A percentile compares a stretch with the other conserved stretches of the same genome.
Evolutionary conservation across 1,139 yeast genomes (phyloP).

Genomic region (Hansenula lynferdii): DNA sequence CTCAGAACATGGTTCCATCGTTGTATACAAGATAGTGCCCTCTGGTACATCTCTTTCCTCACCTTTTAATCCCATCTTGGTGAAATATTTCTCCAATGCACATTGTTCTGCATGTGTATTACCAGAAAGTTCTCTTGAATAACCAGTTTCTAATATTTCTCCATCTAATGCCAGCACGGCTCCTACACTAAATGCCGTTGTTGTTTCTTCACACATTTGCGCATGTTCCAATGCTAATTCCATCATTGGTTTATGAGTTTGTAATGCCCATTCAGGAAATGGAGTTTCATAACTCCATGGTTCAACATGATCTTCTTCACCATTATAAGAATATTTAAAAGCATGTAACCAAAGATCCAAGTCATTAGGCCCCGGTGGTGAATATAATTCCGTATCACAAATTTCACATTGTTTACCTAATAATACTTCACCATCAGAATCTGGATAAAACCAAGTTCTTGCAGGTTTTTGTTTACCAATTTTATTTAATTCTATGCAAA

Average conservation of each 20-base stretch:
- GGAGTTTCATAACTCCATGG: constrained; percentile 76
- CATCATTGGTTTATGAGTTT: constrained; percentile 50
- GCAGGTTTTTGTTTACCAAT: constrained; percentile 70
- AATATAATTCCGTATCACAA: constrained; percentile 70
- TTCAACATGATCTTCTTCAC: constrained; percentile 25
- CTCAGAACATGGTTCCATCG: constrained; percentile 97
- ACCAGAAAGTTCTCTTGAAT: constrained; percentile 87
- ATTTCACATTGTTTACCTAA: constrained; percentile 55
- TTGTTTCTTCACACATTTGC: constrained; percentile 72
- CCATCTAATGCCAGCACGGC: constrained; percentile 75
- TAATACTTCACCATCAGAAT: constrained; percentile 52
- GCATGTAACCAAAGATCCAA: constrained; percentile 91
- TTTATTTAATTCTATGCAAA: constrained; percentile 45
- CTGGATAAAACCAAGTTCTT: constrained; percentile 61
- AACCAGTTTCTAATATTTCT: constrained; percentile 69
- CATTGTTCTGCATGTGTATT: constrained; percentile 98
- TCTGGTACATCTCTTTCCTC: constrained; percentile 50
- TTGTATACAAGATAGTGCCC: constrained; percentile 84
- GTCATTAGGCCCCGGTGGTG: constrained; percentile 88
- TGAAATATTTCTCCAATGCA: constrained; percentile 74
- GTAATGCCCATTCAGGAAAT: constrained; percentile 84
- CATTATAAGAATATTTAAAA: constrained; percentile 58
- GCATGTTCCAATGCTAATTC: constrained; percentile 73
- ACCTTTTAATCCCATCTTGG: constrained; percentile 13
- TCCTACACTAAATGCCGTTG: constrained; percentile 91